Evolutionary conservation across 495 filamentous ascomycete species (phyloP).

Genomic region (Penicillium subrubescens): DNA sequence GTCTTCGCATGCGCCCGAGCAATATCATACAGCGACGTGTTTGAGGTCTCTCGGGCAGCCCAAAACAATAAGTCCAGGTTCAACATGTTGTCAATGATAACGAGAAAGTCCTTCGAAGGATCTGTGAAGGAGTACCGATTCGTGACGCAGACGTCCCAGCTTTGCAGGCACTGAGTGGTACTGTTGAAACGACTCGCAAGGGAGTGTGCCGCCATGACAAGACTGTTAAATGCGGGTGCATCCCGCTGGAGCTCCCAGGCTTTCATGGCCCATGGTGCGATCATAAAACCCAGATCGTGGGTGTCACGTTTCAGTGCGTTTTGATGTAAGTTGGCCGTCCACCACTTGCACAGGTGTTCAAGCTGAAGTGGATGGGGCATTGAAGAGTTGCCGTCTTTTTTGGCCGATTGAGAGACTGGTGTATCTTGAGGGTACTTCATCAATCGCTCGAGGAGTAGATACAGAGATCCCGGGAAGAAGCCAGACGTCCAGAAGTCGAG

Average conservation of each 20-base stretch:
- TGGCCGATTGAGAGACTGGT: background rate
- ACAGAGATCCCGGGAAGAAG: constrained; percentile 43
- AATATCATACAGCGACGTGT: constrained; percentile 31
- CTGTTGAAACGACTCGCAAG: constrained; percentile 40
- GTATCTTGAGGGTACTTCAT: constrained; percentile 11
- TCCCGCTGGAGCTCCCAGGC: constrained; percentile 39
- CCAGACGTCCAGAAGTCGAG: constrained; percentile 42
- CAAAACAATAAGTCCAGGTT: constrained; percentile 51
- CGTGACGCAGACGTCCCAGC: constrained; percentile 39
- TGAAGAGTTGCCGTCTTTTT: background rate
- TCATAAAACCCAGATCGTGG: constrained; percentile 52
- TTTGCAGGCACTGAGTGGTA: constrained; percentile 36
- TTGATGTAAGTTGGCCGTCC: constrained; percentile 36
- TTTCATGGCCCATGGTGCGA: constrained; percentile 39
- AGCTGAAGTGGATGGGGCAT: constrained; percentile 26
- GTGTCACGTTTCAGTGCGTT: constrained; percentile 40
- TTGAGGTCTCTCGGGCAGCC: constrained; percentile 35
- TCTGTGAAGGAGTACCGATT: constrained; percentile 38
- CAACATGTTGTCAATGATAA: constrained; percentile 54
- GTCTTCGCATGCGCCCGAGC: constrained; percentile 40
- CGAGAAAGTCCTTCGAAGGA: constrained; percentile 24
- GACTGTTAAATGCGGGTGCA: constrained; percentile 26
- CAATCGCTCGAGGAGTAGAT: constrained; percentile 33
- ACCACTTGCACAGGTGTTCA: constrained; percentile 36
- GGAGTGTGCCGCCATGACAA: constrained; percentile 38